Base-by-base conservation (phyloP, 345 rosid genomes). In the Limnanthes douglasii region DNA sequence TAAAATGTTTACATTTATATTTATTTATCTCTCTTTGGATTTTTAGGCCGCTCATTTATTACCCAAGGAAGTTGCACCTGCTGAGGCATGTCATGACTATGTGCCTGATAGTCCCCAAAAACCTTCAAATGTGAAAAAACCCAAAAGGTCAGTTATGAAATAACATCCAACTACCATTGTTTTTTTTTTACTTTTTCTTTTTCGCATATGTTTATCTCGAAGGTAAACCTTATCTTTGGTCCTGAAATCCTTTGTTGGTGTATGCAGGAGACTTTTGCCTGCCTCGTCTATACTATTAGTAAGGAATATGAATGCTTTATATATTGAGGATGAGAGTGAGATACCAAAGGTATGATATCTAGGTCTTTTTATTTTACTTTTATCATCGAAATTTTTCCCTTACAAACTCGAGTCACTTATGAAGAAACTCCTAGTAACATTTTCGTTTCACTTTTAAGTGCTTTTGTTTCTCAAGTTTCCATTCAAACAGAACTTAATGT, bases 231-330 rank as follows among this genome's bases (percentile, higher is more conserved):
- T n/a, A n/a, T n/a, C n/a, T n/a, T n/a, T n/a, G n/a, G n/a, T 21
- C 11, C 39, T 31, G 21, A 31, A 40, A 18, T 18, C n/a, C 5
- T 28, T 22, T 24, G 50, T 24, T 37, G 9, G 8, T 35, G 28
- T 35, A 11, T n/a, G 21, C 66, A 86, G 94, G 88, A 78, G 85
- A 56, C 74, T 82, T 37, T 32, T 66, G 64, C 98, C 94, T 41
- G 79, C 77, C 21, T 64, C 86, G 31, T 68, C 94, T 5, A 50
- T 68, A 20, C 46, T 90, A 44, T 44, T 90, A 48, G 52, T 83
- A 11, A 70, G 73, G 63, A 76, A 88, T 40, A 54, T 84, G 39
- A 61, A 56, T 46, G 47, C 60, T 19, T 44, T 65, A 23, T 70
- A 61, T 22, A 42, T 77, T 3, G 73, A 67, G 36, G 90, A 79